A percentile compares a stretch with the other conserved stretches of the same genome.
These are phyloP conservation scores for Colletotrichum gloeosporioides DNA, from an alignment of 2,329 filamentous ascomycete species.

Conservation along the genomic window DNA sequence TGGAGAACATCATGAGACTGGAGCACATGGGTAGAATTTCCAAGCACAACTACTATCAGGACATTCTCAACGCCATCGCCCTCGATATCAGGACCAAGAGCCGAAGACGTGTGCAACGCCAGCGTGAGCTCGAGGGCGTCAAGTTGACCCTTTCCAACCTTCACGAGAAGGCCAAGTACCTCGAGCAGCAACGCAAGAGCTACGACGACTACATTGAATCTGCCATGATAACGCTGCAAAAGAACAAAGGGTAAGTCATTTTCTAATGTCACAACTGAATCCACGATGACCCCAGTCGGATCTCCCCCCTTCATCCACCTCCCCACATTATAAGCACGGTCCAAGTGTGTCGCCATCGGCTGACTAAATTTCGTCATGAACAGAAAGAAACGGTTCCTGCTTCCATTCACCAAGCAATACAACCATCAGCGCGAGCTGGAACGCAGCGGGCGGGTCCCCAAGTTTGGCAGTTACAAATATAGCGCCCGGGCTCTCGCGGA, in stretches of 20 bases:
- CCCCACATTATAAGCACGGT: conserved; percentile 19
- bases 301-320: not conserved
- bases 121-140: conserved; percentile 88
- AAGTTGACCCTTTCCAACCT: conserved; percentile 76
- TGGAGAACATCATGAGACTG: conserved; percentile 91
- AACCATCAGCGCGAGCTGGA: conserved; percentile 97
- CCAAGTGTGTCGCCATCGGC: conserved; percentile 15
- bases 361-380: conserved; percentile 27
- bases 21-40: conserved; percentile 89
- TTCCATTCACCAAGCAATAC: conserved; percentile 98
- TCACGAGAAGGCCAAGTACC: conserved; percentile 86
- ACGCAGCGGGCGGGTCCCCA: conserved; percentile 85
- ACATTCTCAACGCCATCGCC: conserved; percentile 96
- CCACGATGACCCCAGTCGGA: not conserved
- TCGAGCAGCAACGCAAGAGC: conserved; percentile 94
- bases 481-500: conserved; percentile 86
- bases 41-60: conserved; percentile 92
- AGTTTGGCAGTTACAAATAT: conserved; percentile 98
- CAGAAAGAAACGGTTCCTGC: conserved; percentile 87
- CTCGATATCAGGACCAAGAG: conserved; percentile 98
- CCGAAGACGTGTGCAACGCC: conserved; percentile 86
- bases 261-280: not conserved
- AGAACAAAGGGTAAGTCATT: conserved; percentile 80
- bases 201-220: conserved; percentile 99
- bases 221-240: conserved; percentile 95